Evolutionary conservation across 1,284 basidiomycete species (phyloP).

Genomic region (Ceratobasidium papillatum): DNA sequence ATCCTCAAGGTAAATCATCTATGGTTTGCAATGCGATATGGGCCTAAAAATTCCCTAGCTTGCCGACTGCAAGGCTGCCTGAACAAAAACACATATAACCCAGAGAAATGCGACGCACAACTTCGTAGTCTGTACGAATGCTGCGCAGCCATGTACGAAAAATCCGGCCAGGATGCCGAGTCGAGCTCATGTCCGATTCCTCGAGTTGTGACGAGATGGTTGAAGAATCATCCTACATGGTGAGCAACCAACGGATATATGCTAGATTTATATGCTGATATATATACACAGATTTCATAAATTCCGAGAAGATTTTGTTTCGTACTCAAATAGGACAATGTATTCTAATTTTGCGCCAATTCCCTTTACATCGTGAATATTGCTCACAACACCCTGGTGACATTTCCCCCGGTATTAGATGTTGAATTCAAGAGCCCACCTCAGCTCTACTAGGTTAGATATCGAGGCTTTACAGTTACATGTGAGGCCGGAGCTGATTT

Average conservation of each 20-base stretch:
- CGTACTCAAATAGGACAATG: no score
- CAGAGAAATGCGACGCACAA: conserved; percentile 42
- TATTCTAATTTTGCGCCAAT: no score
- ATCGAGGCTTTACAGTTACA: no score
- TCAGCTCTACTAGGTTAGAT: no score
- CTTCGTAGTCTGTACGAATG: conserved; percentile 40
- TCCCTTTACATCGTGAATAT: no score
- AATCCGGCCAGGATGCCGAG: conserved; percentile 11
- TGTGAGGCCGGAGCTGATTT: no score
- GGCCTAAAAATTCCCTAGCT: conserved; percentile 1
- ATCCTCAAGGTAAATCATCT: conserved; percentile 32
- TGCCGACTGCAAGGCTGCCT: conserved; percentile 42
- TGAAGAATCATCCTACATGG: conserved; percentile 20
- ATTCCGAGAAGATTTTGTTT: no score
- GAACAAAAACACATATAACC: conserved; percentile 41
- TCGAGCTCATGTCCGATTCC: conserved; percentile 43
- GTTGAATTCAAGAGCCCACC: no score
- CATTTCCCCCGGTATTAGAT: no score
- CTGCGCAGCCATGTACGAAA: conserved; percentile 42
- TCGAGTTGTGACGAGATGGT: conserved; percentile 41
- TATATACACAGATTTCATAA: no score
- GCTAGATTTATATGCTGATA: no score
- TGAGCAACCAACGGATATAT: background rate
- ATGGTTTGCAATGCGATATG: background rate
- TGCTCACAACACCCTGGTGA: no score